phyloP scores from a whole-genome alignment of 2,329 filamentous ascomycete species.

The Ophiostoma angusticollis region DNA sequence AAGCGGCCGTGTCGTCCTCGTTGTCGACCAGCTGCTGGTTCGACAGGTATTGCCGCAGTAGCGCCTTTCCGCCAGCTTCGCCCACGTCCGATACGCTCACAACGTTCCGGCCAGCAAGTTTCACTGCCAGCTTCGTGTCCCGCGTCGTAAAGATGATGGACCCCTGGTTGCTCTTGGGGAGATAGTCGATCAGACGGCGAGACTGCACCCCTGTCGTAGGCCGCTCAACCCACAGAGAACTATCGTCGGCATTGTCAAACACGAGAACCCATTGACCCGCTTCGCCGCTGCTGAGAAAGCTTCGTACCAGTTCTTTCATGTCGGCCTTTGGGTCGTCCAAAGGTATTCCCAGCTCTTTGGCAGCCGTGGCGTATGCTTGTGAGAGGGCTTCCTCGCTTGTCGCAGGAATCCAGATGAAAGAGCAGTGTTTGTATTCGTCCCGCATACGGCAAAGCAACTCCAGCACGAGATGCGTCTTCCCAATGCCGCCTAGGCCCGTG shows the following conservation, averaged over 20 bases:
- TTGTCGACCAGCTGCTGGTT: conserved; percentile 6
- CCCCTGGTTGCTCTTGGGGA: not conserved
- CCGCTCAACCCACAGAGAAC: conserved; percentile 16
- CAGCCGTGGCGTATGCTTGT: conserved; percentile 24
- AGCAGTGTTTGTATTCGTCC: conserved; percentile 18
- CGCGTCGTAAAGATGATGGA: not conserved
- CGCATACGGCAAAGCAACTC: conserved; percentile 21
- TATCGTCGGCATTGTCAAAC: conserved; percentile 33
- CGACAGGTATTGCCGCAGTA: not conserved
- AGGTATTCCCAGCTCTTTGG: conserved; percentile 16
- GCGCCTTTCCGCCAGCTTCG: conserved; percentile 7
- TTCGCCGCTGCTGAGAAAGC: conserved; percentile 17
- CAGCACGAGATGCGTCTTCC: conserved; percentile 28
- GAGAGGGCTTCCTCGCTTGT: conserved; percentile 20
- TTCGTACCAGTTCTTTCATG: conserved; percentile 24
- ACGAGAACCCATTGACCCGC: conserved; percentile 27
- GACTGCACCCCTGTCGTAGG: not conserved
- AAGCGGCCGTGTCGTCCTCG: not conserved
- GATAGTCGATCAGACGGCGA: not conserved
- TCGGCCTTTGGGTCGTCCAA: conserved; percentile 23
- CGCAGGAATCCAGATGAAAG: conserved; percentile 29
- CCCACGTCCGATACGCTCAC: not conserved
- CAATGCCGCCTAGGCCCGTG: conserved; percentile 23
- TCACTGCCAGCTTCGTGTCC: not conserved
- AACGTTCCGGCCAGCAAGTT: not conserved